These are phyloP conservation scores for Russula dissimulans DNA, from an alignment of 768 basidiomycete genomes.

Conservation along the genomic window DNA sequence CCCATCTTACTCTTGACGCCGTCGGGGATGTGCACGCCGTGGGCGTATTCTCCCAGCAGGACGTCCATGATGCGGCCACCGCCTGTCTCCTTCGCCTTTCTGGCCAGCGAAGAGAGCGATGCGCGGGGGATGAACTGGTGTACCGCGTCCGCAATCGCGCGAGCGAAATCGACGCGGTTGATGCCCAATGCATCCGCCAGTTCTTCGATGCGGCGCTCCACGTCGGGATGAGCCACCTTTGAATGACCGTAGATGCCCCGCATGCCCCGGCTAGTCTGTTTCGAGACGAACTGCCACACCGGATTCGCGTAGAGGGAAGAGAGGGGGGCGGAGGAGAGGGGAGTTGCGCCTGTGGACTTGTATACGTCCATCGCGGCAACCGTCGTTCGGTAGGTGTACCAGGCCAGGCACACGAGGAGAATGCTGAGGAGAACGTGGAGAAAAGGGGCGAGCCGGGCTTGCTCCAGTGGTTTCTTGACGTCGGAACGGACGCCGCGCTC, in stretches of 20 bases:
- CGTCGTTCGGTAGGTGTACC: conserved; percentile 10
- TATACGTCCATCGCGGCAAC: not conserved
- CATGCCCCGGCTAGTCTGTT: not conserved
- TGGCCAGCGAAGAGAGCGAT: conserved; percentile 45
- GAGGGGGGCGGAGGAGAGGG: not conserved
- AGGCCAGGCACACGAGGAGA: conserved; percentile 1
- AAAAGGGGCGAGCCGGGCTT: conserved; percentile 2
- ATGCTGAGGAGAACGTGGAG: conserved; percentile 4
- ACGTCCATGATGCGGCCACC: conserved; percentile 14
- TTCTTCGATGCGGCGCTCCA: conserved; percentile 50
- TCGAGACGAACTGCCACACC: not conserved
- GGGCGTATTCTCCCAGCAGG: conserved; percentile 1
- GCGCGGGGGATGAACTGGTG: conserved; percentile 51
- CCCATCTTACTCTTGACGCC: not conserved
- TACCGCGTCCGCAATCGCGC: conserved; percentile 53
- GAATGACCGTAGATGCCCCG: not conserved
- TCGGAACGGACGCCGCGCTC: not conserved
- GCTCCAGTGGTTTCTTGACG: conserved; percentile 5
- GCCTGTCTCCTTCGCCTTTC: conserved; percentile 34
- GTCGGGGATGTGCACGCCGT: not conserved
- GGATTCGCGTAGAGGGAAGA: not conserved
- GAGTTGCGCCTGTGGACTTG: not conserved
- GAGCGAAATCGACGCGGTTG: conserved; percentile 48
- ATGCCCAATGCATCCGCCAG: conserved; percentile 57
- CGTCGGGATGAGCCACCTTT: conserved; percentile 9